These are phyloP conservation scores for Falciphora oryzae DNA, from an alignment of 2,329 filamentous ascomycete genomes.

Conservation along the genomic window DNA sequence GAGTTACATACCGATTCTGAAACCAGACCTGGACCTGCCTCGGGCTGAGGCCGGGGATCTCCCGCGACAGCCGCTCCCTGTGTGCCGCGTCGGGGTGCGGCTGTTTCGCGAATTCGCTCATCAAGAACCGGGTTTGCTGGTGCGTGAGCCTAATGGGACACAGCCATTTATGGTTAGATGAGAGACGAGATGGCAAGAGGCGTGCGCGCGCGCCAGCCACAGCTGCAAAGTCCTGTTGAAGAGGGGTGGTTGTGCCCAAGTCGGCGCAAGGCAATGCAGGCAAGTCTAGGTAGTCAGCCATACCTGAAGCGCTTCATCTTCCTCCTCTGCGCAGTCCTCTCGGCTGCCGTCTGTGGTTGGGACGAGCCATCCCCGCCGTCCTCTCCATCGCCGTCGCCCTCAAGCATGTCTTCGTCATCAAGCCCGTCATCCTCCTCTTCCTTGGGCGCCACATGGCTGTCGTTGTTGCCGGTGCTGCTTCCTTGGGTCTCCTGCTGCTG, in stretches of 20 bases:
- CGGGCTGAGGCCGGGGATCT: slow-evolving; percentile 87
- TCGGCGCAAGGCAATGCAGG: not conserved
- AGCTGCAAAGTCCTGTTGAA: too few relatives aligned
- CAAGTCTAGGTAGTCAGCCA: slow-evolving; percentile 15
- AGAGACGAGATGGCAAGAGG: not conserved
- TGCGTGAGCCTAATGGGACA: slow-evolving; percentile 66
- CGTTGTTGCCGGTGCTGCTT: slow-evolving; percentile 28
- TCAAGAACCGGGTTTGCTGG: slow-evolving; percentile 93
- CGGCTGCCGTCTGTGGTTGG: slow-evolving; percentile 48
- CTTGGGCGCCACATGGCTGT: slow-evolving; percentile 33
- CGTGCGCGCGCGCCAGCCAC: too few relatives aligned
- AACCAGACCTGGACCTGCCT: slow-evolving; percentile 98
- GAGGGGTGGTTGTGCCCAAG: not conserved
- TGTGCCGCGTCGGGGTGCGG: slow-evolving; percentile 91
- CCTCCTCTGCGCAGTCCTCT: slow-evolving; percentile 49
- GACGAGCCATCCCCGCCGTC: slow-evolving; percentile 27
- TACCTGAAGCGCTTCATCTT: slow-evolving; percentile 81
- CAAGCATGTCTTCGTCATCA: slow-evolving; percentile 54
- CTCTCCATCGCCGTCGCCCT: slow-evolving; percentile 31
- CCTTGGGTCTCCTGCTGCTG: slow-evolving; percentile 28
- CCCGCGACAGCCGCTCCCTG: slow-evolving; percentile 75
- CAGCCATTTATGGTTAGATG: not conserved
- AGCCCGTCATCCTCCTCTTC: slow-evolving; percentile 46
- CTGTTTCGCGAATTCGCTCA: slow-evolving; percentile 95
- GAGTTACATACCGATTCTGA: slow-evolving; percentile 70